Conservation (phyloP, 352 stramenopile genomes). For the Blastocystis sp. region DNA sequence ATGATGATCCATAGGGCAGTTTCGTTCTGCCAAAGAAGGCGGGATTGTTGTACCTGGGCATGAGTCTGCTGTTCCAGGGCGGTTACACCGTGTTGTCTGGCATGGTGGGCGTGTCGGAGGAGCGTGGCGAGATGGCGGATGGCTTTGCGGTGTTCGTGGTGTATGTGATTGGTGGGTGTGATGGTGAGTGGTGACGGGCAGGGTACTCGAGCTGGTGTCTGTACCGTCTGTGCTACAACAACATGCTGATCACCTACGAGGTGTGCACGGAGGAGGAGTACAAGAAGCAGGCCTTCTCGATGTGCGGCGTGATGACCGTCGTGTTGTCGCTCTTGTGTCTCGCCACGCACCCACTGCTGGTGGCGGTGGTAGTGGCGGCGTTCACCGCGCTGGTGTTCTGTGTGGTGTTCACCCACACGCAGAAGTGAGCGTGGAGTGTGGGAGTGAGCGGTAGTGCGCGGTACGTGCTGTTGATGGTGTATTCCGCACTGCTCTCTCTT, state of each 20-base stretch:
- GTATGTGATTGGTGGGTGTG: background rate
- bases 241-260: background rate
- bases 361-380: background rate
- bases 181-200: background rate
- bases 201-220: conserved; percentile 34
- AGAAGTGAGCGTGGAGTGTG: background rate
- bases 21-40: background rate
- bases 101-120: background rate
- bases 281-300: background rate
- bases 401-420: background rate
- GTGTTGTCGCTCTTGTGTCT: background rate
- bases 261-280: conserved; percentile 30
- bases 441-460: background rate
- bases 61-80: background rate
- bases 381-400: background rate
- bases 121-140: background rate
- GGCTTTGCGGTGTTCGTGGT: conserved; percentile 39
- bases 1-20: background rate
- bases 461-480: conserved; percentile 2
- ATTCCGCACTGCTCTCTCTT: conserved; percentile 19
- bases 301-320: background rate
- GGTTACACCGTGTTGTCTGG: background rate
- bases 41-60: conserved; percentile 21
- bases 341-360: background rate
- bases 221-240: conserved; percentile 19